Evolutionary conservation across 768 basidiomycete species (phyloP).

Genomic region (Leccinum subgranulosum): DNA sequence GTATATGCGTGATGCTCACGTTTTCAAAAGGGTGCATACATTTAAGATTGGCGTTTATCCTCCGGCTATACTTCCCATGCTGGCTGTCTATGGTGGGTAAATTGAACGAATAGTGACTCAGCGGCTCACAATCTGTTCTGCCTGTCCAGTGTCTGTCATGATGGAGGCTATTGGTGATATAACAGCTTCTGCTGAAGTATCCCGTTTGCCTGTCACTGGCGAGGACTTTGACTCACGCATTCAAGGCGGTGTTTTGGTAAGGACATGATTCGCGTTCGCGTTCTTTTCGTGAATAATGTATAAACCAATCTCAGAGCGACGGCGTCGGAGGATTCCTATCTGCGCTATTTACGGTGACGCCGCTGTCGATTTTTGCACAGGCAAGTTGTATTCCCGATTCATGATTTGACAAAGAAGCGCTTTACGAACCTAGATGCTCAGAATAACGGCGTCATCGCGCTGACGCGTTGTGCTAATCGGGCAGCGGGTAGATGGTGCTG

Average conservation of each 20-base stretch:
- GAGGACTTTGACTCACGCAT: slow-evolving; percentile 77
- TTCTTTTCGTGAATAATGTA: not conserved
- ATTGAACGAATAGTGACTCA: not conserved
- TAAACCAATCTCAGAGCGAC: slow-evolving; percentile 47
- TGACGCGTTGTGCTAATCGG: slow-evolving; percentile 82
- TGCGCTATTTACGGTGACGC: slow-evolving; percentile 77
- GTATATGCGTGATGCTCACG: not conserved
- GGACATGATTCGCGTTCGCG: slow-evolving; percentile 6
- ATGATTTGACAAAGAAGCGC: not conserved
- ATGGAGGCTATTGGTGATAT: slow-evolving; percentile 89
- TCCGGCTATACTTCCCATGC: slow-evolving; percentile 61
- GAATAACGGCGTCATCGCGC: slow-evolving; percentile 80
- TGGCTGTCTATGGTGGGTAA: slow-evolving; percentile 57
- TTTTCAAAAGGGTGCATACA: slow-evolving; percentile 54
- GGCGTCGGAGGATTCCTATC: slow-evolving; percentile 78
- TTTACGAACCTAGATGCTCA: slow-evolving; percentile 22
- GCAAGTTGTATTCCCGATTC: slow-evolving; percentile 15
- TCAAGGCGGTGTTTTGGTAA: slow-evolving; percentile 74
- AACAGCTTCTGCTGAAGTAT: slow-evolving; percentile 80
- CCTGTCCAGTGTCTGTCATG: slow-evolving; percentile 53
- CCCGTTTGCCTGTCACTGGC: slow-evolving; percentile 68
- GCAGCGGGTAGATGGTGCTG: slow-evolving; percentile 80
- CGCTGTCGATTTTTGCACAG: slow-evolving; percentile 76
- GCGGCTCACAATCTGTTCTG: not conserved
- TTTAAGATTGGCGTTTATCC: slow-evolving; percentile 78